Evolutionary conservation across 2,329 filamentous ascomycete species (phyloP).

Genomic region (Arthroderma sp.): DNA sequence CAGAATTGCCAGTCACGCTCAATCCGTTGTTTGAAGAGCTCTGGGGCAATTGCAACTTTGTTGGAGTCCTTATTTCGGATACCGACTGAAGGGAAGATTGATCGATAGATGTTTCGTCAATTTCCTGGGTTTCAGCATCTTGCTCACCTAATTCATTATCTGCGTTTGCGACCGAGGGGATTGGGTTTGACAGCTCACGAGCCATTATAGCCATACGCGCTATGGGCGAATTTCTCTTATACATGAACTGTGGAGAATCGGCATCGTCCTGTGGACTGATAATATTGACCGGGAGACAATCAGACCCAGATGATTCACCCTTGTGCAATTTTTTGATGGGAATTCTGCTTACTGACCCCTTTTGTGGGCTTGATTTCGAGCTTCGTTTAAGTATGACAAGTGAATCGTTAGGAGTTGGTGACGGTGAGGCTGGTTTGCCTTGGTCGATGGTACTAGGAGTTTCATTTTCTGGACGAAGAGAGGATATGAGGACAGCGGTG

Average conservation of each 20-base stretch:
- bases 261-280: neutral
- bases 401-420: neutral
- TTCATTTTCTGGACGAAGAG: neutral
- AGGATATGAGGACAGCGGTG: neutral
- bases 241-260: neutral
- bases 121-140: neutral
- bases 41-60: neutral
- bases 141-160: neutral
- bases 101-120: neutral
- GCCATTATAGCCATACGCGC: neutral
- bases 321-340: constrained; percentile 1
- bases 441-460: neutral
- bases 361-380: neutral
- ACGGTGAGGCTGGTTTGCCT: neutral
- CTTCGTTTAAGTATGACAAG: neutral
- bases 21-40: neutral
- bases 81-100: neutral
- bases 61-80: neutral
- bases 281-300: neutral
- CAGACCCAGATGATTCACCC: neutral
- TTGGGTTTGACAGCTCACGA: neutral
- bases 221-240: neutral
- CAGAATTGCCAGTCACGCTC: neutral
- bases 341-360: neutral
- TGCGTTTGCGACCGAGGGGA: neutral